These are phyloP conservation scores for Prunella vulgaris DNA, from an alignment of 257 asterid genomes.

Conservation along the genomic window DNA sequence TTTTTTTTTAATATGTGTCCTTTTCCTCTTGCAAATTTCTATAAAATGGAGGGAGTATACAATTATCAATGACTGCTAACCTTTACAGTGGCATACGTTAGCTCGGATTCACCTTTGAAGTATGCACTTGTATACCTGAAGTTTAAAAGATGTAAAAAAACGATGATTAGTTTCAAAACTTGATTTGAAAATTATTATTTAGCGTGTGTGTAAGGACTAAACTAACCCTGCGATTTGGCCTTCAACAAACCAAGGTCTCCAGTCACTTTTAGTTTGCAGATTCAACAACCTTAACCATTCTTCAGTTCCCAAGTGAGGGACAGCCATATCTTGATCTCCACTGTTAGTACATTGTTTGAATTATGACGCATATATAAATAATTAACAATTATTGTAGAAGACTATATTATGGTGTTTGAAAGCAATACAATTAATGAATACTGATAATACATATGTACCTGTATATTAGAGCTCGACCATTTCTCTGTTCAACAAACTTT, in stretches of 20 bases:
- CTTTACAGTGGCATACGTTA: slow-evolving; percentile 42
- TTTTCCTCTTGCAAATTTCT: no score
- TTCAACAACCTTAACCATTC: slow-evolving; percentile 10
- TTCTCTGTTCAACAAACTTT: background rate
- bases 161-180: no score
- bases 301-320: background rate
- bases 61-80: background rate
- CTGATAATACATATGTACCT: background rate
- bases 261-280: background rate
- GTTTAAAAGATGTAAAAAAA: background rate
- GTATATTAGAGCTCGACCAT: slow-evolving; percentile 18
- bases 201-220: background rate
- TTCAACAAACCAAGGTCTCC: slow-evolving; percentile 20
- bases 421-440: background rate
- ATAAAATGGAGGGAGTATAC: no score
- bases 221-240: slow-evolving; percentile 17
- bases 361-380: no score
- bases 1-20: no score
- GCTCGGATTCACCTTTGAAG: background rate
- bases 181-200: background rate
- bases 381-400: no score
- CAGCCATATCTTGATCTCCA: background rate
- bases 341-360: background rate
- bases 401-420: background rate
- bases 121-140: background rate